A percentile compares a stretch with the other conserved stretches of the same genome.
Conservation (phyloP, 495 filamentous ascomycete genomes). For the Penicillium steckii region DNA sequence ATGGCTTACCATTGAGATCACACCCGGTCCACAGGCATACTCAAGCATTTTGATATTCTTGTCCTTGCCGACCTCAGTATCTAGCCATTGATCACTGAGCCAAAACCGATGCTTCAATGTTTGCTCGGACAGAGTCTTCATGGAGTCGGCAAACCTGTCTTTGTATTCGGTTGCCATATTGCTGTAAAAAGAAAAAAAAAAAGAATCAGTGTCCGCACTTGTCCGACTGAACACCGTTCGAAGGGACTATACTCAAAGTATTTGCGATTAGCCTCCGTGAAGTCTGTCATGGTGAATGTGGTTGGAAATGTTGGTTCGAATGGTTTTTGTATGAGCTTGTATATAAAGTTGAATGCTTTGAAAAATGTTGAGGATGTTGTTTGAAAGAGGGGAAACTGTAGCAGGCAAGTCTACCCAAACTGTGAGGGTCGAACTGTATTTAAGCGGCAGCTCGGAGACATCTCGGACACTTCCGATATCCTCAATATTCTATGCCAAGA, state of each 20-base stretch:
- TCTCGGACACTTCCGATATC: constrained; percentile 22
- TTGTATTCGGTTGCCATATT: constrained; percentile 46
- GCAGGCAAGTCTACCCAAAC: not conserved
- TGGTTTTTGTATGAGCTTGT: no score
- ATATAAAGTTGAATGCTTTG: not conserved
- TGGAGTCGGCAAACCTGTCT: constrained; percentile 36
- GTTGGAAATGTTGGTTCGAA: not conserved
- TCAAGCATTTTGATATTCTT: constrained; percentile 62
- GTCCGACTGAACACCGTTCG: not conserved
- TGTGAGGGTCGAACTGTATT: not conserved
- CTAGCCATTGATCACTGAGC: constrained; percentile 59
- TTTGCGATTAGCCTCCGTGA: constrained; percentile 52
- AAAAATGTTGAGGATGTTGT: not conserved
- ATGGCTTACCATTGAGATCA: constrained; percentile 53
- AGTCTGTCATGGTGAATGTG: constrained; percentile 31
- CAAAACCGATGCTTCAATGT: constrained; percentile 53
- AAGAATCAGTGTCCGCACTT: not conserved
- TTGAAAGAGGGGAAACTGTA: not conserved
- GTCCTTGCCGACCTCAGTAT: constrained; percentile 34
- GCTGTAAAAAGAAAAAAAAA: constrained; percentile 22
- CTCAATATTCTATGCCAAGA: not conserved
- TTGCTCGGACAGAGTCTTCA: constrained; percentile 34
- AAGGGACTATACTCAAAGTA: constrained; percentile 58
- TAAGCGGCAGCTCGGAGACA: constrained; percentile 22
- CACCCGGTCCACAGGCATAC: constrained; percentile 74